Conservation (phyloP, 768 basidiomycete species). For the Lactarius evosmus region DNA sequence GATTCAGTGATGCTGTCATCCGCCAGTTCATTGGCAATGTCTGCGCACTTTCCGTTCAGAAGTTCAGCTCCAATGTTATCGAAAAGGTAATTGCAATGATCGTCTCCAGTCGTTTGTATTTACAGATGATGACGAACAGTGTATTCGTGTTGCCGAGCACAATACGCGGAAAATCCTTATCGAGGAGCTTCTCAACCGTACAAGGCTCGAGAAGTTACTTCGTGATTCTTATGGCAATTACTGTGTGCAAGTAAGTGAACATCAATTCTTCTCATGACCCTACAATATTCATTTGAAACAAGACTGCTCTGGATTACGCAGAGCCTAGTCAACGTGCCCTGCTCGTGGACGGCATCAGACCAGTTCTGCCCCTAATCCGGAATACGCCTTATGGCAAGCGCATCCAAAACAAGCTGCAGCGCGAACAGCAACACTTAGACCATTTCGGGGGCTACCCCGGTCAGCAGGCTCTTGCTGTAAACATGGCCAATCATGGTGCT, state of each 20-base stretch:
- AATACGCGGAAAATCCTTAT: slow-evolving; percentile 92
- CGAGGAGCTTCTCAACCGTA: slow-evolving; percentile 91
- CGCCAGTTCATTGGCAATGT: slow-evolving; percentile 97
- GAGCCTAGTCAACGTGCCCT: slow-evolving; percentile 89
- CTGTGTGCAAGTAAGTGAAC: slow-evolving; percentile 71
- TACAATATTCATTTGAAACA: slow-evolving; percentile 20
- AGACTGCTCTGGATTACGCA: slow-evolving; percentile 98
- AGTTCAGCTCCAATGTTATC: slow-evolving; percentile 99
- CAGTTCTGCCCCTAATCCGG: slow-evolving; percentile 96
- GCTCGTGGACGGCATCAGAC: slow-evolving; percentile 95
- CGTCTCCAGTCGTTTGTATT: neutral
- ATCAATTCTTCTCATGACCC: slow-evolving; percentile 1
- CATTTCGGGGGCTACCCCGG: slow-evolving; percentile 56
- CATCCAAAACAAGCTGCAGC: slow-evolving; percentile 97
- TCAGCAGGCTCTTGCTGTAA: slow-evolving; percentile 57
- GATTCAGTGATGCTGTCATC: slow-evolving; percentile 97
- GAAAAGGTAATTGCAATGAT: slow-evolving; percentile 62
- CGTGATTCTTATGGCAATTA: slow-evolving; percentile 97
- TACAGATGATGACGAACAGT: slow-evolving; percentile 35
- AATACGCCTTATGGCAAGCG: slow-evolving; percentile 99
- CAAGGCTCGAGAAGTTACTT: slow-evolving; percentile 90
- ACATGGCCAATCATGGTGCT: slow-evolving; percentile 47
- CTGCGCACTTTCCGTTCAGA: slow-evolving; percentile 95
- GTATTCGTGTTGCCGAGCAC: slow-evolving; percentile 93
- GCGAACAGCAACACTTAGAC: slow-evolving; percentile 71